Percentiles rank a stretch among this genome's conserved stretches.
phyloP scores from a whole-genome alignment of 148 eudicot genomes.

The Rhododendron griersonianum region DNA sequence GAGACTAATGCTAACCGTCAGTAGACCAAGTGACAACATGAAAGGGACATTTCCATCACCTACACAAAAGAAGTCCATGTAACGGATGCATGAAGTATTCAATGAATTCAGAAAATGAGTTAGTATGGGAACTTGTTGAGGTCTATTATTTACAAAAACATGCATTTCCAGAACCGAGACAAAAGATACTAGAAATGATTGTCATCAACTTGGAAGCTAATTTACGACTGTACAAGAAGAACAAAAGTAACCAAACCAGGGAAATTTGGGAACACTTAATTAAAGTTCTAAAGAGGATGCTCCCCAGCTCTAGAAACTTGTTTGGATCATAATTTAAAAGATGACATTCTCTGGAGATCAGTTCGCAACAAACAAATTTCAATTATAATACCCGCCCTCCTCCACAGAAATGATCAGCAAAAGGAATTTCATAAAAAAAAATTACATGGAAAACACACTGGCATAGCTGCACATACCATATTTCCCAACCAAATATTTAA shows the following conservation, averaged over 20 bases:
- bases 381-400: neutral
- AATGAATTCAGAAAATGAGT: neutral
- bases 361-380: neutral
- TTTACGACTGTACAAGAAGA: neutral
- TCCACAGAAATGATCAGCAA: neutral
- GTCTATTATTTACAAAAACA: neutral
- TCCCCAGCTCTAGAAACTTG: neutral
- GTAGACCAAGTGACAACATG: conserved; percentile 73
- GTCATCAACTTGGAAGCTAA: neutral
- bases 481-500: conserved; percentile 77
- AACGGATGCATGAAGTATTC: conserved; percentile 2
- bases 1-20: conserved; percentile 57
- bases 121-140: neutral
- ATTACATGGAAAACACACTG: neutral
- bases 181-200: neutral
- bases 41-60: conserved; percentile 96
- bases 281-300: neutral
- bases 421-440: neutral
- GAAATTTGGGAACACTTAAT: neutral
- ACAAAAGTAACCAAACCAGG: neutral
- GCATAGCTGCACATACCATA: conserved; percentile 55
- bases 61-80: conserved; percentile 26
- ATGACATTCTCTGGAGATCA: neutral
- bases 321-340: neutral
- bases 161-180: neutral